Evolutionary conservation across 306 rosid genomes (phyloP).

Genomic region (Castanea sativa): DNA sequence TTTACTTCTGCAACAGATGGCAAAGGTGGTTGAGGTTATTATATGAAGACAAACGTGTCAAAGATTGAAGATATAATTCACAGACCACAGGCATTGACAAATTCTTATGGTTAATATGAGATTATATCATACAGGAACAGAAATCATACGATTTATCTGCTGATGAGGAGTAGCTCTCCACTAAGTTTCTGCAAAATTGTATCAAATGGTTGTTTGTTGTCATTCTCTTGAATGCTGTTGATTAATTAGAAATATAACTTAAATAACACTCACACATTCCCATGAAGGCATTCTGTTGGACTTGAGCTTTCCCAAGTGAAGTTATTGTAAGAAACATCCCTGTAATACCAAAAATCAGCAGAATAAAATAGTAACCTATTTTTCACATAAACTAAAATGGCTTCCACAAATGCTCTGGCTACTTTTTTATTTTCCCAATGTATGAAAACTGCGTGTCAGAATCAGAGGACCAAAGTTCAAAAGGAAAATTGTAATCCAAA

Average conservation of each 20-base stretch:
- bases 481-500: background rate
- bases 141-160: conserved; percentile 53
- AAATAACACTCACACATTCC: conserved; percentile 64
- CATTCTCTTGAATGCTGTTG: background rate
- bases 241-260: conserved; percentile 2
- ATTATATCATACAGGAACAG: conserved; percentile 3
- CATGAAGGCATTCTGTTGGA: conserved; percentile 68
- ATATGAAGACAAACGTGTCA: background rate
- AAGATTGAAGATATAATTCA: background rate
- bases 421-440: background rate
- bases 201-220: conserved; percentile 12
- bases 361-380: background rate
- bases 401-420: background rate
- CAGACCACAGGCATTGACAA: conserved; percentile 14
- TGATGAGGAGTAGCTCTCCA: conserved; percentile 73
- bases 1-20: conserved; percentile 38
- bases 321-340: conserved; percentile 82
- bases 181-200: conserved; percentile 69
- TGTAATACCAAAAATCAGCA: conserved; percentile 42
- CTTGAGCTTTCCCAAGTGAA: conserved; percentile 70
- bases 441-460: conserved; percentile 1
- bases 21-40: conserved; percentile 14
- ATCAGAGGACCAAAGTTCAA: conserved; percentile 10
- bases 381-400: background rate
- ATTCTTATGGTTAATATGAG: conserved; percentile 1